Conservation (phyloP, 2,329 filamentous ascomycete genomes). For the Botrytis fabae region DNA sequence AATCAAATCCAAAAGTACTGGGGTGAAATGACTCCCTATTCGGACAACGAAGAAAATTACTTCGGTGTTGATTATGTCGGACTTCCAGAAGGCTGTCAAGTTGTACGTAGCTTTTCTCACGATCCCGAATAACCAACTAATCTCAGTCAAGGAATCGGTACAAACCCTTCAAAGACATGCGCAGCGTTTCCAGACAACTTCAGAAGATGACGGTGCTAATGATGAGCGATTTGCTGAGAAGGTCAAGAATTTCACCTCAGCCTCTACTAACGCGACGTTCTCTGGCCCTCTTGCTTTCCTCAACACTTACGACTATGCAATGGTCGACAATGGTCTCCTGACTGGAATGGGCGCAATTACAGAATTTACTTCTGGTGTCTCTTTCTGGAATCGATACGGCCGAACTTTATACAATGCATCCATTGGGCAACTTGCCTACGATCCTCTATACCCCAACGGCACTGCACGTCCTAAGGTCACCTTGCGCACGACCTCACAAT, state of each 20-base stretch:
- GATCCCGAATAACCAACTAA: neutral
- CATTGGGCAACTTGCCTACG: slow-evolving; percentile 50
- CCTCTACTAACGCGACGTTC: slow-evolving; percentile 42
- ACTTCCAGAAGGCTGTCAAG: slow-evolving; percentile 54
- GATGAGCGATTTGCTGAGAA: slow-evolving; percentile 52
- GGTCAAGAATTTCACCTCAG: slow-evolving; percentile 47
- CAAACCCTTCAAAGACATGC: slow-evolving; percentile 57
- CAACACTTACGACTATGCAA: slow-evolving; percentile 51
- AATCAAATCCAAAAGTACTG: slow-evolving; percentile 42
- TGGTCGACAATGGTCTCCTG: slow-evolving; percentile 46
- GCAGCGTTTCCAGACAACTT: slow-evolving; percentile 50
- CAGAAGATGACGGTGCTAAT: slow-evolving; percentile 49
- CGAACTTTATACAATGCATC: slow-evolving; percentile 53
- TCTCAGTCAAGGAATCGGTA: slow-evolving; percentile 38
- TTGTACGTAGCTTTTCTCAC: slow-evolving; percentile 38
- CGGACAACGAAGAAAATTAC: slow-evolving; percentile 46
- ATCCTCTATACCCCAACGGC: slow-evolving; percentile 47
- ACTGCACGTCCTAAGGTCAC: slow-evolving; percentile 51
- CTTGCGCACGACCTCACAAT: slow-evolving; percentile 55
- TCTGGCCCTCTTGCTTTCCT: slow-evolving; percentile 53
- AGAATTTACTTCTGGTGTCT: slow-evolving; percentile 51
- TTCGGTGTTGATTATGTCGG: slow-evolving; percentile 52
- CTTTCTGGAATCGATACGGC: slow-evolving; percentile 57
- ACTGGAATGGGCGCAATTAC: slow-evolving; percentile 52
- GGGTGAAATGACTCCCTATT: slow-evolving; percentile 51